Base-by-base conservation (phyloP, 148 eudicot genomes). In the Rhododendron kiyosumense region DNA sequence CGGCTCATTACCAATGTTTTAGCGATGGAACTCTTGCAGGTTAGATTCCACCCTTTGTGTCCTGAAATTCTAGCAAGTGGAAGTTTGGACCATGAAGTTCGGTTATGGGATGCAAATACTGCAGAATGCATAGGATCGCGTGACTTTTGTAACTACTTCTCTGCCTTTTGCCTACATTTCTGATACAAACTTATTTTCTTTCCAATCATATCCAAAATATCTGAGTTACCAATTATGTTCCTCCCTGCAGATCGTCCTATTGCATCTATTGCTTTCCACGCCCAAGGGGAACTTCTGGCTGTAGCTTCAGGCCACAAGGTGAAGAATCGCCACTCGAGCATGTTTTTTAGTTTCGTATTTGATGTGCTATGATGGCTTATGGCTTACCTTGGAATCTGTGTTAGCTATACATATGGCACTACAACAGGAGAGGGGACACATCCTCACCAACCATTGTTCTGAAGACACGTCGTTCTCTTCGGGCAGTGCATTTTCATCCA, bases 271-370 rank as follows among this genome's bases (percentile, higher is more conserved):
- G 99, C 99, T 85, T 97, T 97, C 90, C 98, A 97, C 91, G 95
- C 98, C 81, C 92, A 93, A 89, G 99, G 98, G 34, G 99, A 95
- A 87, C 89, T 97, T 86, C 91, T 97, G 83, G 99, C 99, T 17
- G 98, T 97, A 83, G 99, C 99, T 87, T 94, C 99, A 28, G 98
- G 99, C 52, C 99, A 95, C 92, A 97, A 97, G 98, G 99, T 97
- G 74, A 88, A 86, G 75, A 57, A 81, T 82, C 52, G 85, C 54
- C 41, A 80, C 30, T 84, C 61, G 30, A 80, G 73, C 79, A 57
- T 20, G 32, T 17, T 43, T 17, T 83, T 30, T 36, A 49, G 79
- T 34, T 78, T 79, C 83, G n/a, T 73, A 18, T 80, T 71, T 6
- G 76, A 48, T 52, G 2, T 15, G 84, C 9, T 65, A 51, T 83